Evolutionary conservation across 2,329 filamentous ascomycete species (phyloP).

Genomic region (Blastomyces gilchristii): DNA sequence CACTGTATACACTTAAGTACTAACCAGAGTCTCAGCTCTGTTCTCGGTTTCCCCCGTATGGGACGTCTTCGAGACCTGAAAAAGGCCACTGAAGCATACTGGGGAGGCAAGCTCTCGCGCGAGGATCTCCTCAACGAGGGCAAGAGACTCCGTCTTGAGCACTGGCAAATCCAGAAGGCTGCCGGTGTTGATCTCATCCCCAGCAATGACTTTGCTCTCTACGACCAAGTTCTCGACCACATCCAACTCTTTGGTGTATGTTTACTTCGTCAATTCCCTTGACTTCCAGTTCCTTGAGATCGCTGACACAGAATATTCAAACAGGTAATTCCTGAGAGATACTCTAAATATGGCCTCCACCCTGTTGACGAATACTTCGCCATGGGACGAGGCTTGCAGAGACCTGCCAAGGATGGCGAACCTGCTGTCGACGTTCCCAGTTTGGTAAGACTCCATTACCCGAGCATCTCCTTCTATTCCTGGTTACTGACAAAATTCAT

Average conservation of each 20-base stretch:
- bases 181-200: constrained; percentile 96
- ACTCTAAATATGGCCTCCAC: constrained; percentile 80
- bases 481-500: constrained; percentile 20
- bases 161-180: constrained; percentile 99
- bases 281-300: not conserved
- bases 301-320: not conserved
- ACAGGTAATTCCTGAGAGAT: constrained; percentile 82
- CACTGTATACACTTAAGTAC: not conserved
- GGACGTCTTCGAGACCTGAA: constrained; percentile 97
- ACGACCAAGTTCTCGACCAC: constrained; percentile 95
- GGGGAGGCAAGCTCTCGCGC: constrained; percentile 88
- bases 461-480: constrained; percentile 9
- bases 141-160: constrained; percentile 89
- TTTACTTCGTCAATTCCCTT: constrained; percentile 14
- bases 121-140: constrained; percentile 85
- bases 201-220: constrained; percentile 98
- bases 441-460: constrained; percentile 43
- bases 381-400: constrained; percentile 98
- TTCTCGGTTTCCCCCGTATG: constrained; percentile 99
- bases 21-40: constrained; percentile 40
- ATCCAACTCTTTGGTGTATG: constrained; percentile 94
- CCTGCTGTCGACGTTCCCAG: constrained; percentile 70
- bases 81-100: constrained; percentile 98
- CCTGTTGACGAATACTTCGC: constrained; percentile 96
- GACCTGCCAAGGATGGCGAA: constrained; percentile 48